A percentile compares a stretch with the other conserved stretches of the same genome.
Evolutionary conservation across 148 eudicot genomes (phyloP).

Genomic region (Chenopodium berlandieri): DNA sequence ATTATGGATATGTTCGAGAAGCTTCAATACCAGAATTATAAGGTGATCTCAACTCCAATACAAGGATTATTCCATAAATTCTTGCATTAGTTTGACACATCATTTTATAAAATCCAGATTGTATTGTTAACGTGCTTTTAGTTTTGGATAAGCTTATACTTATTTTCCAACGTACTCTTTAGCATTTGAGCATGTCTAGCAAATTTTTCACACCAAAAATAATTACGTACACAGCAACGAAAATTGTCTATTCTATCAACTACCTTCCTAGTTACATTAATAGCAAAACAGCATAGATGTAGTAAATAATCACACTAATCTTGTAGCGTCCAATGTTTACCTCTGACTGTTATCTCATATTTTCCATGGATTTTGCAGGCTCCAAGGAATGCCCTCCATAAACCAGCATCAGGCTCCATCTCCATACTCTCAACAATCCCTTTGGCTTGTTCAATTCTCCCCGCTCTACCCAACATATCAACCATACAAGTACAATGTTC

Average conservation of each 20-base stretch:
- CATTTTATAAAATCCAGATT: neutral
- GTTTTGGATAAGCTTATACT: no score
- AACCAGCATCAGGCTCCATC: conserved; percentile 44
- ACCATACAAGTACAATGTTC: conserved; percentile 68
- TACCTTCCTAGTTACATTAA: neutral
- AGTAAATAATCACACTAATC: neutral
- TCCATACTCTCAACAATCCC: conserved; percentile 43
- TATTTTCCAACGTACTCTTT: neutral
- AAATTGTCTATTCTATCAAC: no score
- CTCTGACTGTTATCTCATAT: conserved; percentile 15
- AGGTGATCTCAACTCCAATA: neutral
- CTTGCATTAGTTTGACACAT: neutral
- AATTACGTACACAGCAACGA: no score
- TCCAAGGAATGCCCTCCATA: conserved; percentile 45
- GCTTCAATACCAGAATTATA: conserved; percentile 23
- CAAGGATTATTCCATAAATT: no score
- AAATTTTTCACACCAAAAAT: neutral
- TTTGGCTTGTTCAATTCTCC: conserved; percentile 46
- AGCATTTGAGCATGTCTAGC: neutral
- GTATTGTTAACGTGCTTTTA: no score
- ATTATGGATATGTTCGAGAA: conserved; percentile 32
- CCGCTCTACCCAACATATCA: conserved; percentile 56
- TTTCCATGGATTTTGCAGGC: conserved; percentile 42
- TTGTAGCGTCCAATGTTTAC: neutral
- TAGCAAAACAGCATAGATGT: neutral